Conservation (phyloP, 2,329 filamentous ascomycete species). For the Erysiphe pisi region DNA sequence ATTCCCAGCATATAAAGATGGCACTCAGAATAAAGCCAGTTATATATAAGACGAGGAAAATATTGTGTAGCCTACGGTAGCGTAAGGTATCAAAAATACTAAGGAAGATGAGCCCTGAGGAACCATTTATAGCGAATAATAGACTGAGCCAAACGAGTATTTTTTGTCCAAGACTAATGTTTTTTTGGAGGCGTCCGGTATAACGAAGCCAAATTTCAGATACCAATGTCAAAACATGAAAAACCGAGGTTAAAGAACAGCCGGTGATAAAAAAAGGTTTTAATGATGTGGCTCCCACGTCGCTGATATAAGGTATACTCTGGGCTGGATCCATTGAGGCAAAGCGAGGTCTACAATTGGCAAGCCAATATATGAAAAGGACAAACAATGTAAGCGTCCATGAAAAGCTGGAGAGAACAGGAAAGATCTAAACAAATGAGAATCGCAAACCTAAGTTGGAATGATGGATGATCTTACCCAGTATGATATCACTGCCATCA, state of each 20-base stretch:
- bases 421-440: slow-evolving; percentile 44
- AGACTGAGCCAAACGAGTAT: slow-evolving; percentile 52
- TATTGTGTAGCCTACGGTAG: slow-evolving; percentile 57
- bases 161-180: slow-evolving; percentile 54
- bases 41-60: slow-evolving; percentile 75
- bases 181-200: slow-evolving; percentile 63
- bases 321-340: slow-evolving; percentile 49
- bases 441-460: neutral
- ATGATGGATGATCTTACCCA: slow-evolving; percentile 40
- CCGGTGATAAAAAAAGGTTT: slow-evolving; percentile 72
- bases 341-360: slow-evolving; percentile 47
- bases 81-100: slow-evolving; percentile 73
- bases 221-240: slow-evolving; percentile 70
- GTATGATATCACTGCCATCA: slow-evolving; percentile 38
- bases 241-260: slow-evolving; percentile 59
- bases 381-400: slow-evolving; percentile 35
- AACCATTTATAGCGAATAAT: slow-evolving; percentile 60
- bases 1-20: slow-evolving; percentile 82
- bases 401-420: slow-evolving; percentile 54
- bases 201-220: slow-evolving; percentile 80
- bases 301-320: slow-evolving; percentile 60
- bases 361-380: slow-evolving; percentile 46
- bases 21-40: slow-evolving; percentile 74
- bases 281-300: slow-evolving; percentile 50
- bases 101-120: slow-evolving; percentile 67